Percentiles rank a stretch among this genome's conserved stretches.
These are phyloP conservation scores for Malassezia arunalokei DNA, from an alignment of 1,284 basidiomycete genomes.

Conservation along the genomic window DNA sequence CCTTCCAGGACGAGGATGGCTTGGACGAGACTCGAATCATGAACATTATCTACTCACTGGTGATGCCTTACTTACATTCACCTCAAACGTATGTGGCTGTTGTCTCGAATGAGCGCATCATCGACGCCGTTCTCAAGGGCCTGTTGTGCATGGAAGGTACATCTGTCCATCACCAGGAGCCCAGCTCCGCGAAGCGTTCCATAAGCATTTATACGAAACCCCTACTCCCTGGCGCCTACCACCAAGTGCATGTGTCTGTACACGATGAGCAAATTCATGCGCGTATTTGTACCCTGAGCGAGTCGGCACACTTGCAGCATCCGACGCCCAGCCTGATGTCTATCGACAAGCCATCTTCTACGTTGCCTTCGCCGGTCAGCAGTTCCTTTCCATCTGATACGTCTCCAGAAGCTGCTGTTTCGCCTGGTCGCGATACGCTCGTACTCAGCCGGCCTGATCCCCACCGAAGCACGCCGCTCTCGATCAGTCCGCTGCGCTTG, in stretches of 20 bases:
- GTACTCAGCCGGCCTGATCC: background rate
- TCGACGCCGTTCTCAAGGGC: constrained; percentile 3
- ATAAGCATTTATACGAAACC: background rate
- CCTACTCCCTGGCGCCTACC: constrained; percentile 1
- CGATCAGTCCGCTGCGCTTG: background rate
- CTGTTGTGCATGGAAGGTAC: constrained; percentile 1
- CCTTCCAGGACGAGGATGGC: background rate
- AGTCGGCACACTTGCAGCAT: constrained; percentile 3
- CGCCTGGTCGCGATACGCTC: background rate
- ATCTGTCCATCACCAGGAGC: background rate
- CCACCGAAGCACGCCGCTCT: background rate
- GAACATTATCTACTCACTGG: background rate
- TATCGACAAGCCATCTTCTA: background rate
- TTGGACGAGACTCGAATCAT: background rate
- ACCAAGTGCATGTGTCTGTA: constrained; percentile 1
- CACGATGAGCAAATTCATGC: background rate
- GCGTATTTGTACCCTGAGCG: constrained; percentile 6
- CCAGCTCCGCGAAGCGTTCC: background rate
- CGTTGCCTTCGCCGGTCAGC: background rate
- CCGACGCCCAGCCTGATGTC: background rate
- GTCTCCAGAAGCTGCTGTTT: background rate
- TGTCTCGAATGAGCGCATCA: background rate
- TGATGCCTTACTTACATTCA: constrained; percentile 2
- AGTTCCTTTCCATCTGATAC: background rate
- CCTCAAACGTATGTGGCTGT: background rate